Percentiles rank a stretch among this genome's conserved stretches.
Conservation (phyloP, 352 stramenopile genomes). For the Thraustochytrium sp. region DNA sequence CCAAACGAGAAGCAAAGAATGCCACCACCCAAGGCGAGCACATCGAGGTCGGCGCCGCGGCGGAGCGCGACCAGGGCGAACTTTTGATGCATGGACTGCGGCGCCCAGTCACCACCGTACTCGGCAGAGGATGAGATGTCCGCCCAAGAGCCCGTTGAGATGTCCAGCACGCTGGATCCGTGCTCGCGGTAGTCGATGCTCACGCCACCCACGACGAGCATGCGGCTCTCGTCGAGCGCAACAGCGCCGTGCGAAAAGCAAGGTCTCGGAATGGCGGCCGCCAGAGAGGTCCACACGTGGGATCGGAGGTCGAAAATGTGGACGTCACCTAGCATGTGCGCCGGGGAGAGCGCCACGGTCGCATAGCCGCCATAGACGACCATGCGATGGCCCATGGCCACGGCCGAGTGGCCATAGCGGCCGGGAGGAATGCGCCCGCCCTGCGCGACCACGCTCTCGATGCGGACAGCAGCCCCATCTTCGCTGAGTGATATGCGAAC, state of each 20-base stretch:
- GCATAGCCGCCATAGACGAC: neutral
- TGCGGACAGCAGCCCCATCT: too few relatives aligned
- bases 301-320: too few relatives aligned
- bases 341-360: too few relatives aligned
- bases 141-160: neutral
- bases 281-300: too few relatives aligned
- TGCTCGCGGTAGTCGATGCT: constrained; percentile 26
- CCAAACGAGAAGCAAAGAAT: constrained; percentile 43
- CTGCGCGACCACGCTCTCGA: too few relatives aligned
- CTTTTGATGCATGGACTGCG: constrained; percentile 11
- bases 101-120: neutral
- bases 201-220: constrained; percentile 24
- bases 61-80: neutral
- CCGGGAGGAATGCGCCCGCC: too few relatives aligned
- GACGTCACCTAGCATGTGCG: too few relatives aligned
- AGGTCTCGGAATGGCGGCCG: neutral
- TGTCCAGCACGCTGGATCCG: neutral
- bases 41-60: neutral
- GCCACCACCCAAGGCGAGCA: constrained; percentile 28
- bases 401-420: too few relatives aligned
- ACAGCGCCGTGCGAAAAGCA: constrained; percentile 25
- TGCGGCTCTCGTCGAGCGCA: neutral
- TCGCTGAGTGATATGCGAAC: too few relatives aligned
- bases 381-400: too few relatives aligned
- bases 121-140: neutral